Percentiles rank a stretch among this genome's conserved stretches.
These are phyloP conservation scores for Orbilia brochopaga DNA, from an alignment of 2,329 filamentous ascomycete genomes.

Conservation along the genomic window DNA sequence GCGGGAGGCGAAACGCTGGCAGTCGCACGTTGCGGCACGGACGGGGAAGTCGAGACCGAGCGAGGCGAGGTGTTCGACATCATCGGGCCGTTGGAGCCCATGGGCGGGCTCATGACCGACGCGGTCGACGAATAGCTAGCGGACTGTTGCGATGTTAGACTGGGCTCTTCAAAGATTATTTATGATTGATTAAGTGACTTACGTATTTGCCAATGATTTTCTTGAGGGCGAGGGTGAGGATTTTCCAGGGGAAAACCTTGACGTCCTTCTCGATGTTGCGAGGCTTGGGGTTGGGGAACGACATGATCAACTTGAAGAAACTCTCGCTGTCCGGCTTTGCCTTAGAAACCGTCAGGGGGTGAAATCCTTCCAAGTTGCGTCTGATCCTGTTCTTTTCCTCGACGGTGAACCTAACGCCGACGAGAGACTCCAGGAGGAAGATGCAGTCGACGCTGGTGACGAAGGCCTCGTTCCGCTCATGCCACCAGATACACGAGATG, in stretches of 20 bases:
- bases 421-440: constrained; percentile 86
- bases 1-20: constrained; percentile 46
- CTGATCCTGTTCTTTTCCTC: constrained; percentile 99
- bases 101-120: constrained; percentile 52
- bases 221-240: constrained; percentile 82
- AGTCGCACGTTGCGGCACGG: constrained; percentile 46
- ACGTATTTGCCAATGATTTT: constrained; percentile 99
- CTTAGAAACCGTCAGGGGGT: constrained; percentile 91
- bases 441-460: constrained; percentile 98
- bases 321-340: constrained; percentile 89
- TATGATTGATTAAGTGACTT: constrained; percentile 56
- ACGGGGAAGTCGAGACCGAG: constrained; percentile 44
- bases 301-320: constrained; percentile 99
- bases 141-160: constrained; percentile 61
- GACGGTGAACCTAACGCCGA: constrained; percentile 85
- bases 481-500: constrained; percentile 98
- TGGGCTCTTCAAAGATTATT: constrained; percentile 53
- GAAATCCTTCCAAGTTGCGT: constrained; percentile 92
- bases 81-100: constrained; percentile 46
- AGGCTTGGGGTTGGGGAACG: constrained; percentile 90
- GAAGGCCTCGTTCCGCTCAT: constrained; percentile 85
- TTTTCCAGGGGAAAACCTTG: constrained; percentile 97
- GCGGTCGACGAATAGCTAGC: constrained; percentile 73
- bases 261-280: constrained; percentile 99
- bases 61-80: constrained; percentile 43